Conservation (phyloP, 768 basidiomycete genomes). For the Mycena pura region DNA sequence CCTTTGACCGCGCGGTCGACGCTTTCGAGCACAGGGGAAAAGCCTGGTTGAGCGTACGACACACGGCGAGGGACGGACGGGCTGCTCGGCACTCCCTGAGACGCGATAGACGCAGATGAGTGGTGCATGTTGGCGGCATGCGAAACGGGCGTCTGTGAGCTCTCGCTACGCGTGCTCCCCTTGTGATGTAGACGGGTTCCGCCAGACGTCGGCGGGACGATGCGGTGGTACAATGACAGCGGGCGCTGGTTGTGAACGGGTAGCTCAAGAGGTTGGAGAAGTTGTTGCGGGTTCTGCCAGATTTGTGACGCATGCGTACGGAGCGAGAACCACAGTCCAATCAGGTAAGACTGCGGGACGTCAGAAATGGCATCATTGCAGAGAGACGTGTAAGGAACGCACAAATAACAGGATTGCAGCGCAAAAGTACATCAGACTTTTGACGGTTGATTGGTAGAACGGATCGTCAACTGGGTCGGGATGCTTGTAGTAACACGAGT, state of each 20-base stretch:
- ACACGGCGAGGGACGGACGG: constrained; percentile 56
- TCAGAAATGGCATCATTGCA: neutral
- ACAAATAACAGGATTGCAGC: constrained; percentile 90
- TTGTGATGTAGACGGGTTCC: constrained; percentile 14
- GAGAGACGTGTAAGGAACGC: constrained; percentile 39
- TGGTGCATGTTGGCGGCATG: neutral
- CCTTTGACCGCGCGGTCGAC: constrained; percentile 81
- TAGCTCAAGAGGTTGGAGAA: constrained; percentile 72
- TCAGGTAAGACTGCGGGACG: constrained; percentile 81
- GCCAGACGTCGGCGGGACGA: constrained; percentile 45
- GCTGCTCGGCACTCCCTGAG: constrained; percentile 40
- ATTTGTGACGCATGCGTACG: constrained; percentile 98
- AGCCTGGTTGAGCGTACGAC: constrained; percentile 58
- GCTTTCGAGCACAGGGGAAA: constrained; percentile 75
- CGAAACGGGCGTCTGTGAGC: constrained; percentile 26
- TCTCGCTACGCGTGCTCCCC: constrained; percentile 1
- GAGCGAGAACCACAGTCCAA: constrained; percentile 98
- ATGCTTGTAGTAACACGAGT: constrained; percentile 93
- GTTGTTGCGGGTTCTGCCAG: constrained; percentile 95
- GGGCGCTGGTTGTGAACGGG: constrained; percentile 55
- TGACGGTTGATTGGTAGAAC: constrained; percentile 96
- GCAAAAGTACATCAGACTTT: constrained; percentile 95
- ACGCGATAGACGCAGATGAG: neutral
- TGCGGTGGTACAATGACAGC: constrained; percentile 70
- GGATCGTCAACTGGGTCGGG: constrained; percentile 92